A percentile compares a stretch with the other conserved stretches of the same genome.
phyloP scores from a whole-genome alignment of 345 rosid species.

The Toxicodendron radicans region DNA sequence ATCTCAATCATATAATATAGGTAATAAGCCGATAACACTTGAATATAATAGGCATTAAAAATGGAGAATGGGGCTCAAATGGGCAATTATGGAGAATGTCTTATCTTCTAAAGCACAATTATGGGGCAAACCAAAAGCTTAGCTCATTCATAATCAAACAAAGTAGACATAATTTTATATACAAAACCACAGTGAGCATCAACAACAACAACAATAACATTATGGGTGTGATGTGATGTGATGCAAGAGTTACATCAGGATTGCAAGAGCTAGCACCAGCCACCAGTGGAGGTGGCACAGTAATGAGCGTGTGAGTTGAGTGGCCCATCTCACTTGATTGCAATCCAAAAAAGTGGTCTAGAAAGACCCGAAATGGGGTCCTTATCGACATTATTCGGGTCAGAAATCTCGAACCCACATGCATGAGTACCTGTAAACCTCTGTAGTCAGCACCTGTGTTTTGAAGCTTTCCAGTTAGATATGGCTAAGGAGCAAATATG shows the following conservation, averaged over 20 bases:
- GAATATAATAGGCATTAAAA: too few species aligned
- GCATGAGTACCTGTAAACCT: neutral
- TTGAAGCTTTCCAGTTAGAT: neutral
- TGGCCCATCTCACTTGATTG: conserved; percentile 15
- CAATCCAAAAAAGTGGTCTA: conserved; percentile 1
- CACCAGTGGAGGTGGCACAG: too few species aligned
- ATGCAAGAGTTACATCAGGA: conserved; percentile 17
- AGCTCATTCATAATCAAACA: neutral
- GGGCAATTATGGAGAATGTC: neutral
- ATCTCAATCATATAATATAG: too few species aligned
- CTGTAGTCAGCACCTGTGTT: neutral
- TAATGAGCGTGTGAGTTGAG: conserved; percentile 17
- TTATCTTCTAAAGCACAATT: neutral
- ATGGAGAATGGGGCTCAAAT: neutral
- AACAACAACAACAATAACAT: too few species aligned
- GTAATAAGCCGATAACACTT: neutral
- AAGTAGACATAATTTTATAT: too few species aligned
- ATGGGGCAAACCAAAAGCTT: neutral
- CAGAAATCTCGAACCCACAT: neutral
- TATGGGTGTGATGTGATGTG: neutral
- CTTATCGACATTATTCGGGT: conserved; percentile 11
- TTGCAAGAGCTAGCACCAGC: conserved; percentile 14
- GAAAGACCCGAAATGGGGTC: conserved; percentile 21
- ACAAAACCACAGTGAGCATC: too few species aligned
- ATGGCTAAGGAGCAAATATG: conserved; percentile 5